phyloP scores from a whole-genome alignment of 2,329 filamentous ascomycete species.

The Ceratocystis diversiconidia region DNA sequence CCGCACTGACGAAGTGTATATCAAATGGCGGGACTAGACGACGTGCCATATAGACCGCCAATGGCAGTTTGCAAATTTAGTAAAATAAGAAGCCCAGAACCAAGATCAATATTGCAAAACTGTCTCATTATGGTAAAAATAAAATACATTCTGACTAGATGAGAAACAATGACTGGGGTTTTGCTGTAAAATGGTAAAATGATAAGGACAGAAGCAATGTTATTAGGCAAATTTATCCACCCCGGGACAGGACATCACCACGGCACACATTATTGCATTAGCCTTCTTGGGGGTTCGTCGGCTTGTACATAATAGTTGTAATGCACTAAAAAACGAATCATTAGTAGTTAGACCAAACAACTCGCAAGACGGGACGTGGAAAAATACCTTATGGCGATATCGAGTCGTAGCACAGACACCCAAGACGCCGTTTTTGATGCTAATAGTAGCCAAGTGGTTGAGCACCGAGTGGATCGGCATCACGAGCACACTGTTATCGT shows the following conservation, averaged over 20 bases:
- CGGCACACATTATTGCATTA: neutral
- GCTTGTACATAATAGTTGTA: slow-evolving; percentile 95
- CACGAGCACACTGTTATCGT: slow-evolving; percentile 91
- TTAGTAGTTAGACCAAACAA: neutral
- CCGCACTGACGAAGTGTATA: slow-evolving; percentile 66
- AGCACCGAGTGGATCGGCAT: slow-evolving; percentile 96
- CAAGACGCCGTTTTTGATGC: slow-evolving; percentile 90
- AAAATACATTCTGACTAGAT: neutral
- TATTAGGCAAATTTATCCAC: neutral
- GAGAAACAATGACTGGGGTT: neutral
- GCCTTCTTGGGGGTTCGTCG: slow-evolving; percentile 35
- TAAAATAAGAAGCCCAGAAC: too few species aligned
- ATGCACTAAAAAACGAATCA: slow-evolving; percentile 54
- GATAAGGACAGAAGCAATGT: neutral
- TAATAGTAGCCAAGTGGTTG: slow-evolving; percentile 93
- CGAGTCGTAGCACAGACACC: slow-evolving; percentile 94
- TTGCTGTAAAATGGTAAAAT: neutral
- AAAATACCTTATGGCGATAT: slow-evolving; percentile 75
- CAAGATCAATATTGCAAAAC: slow-evolving; percentile 6
- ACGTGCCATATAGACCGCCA: too few species aligned
- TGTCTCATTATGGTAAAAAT: neutral
- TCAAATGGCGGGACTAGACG: slow-evolving; percentile 57
- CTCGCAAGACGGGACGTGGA: neutral
- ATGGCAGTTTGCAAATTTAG: too few species aligned
- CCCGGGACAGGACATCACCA: neutral